Evolutionary conservation across 2,329 filamentous ascomycete species (phyloP), one percentile per base, ranked within the genome.

Genomic region (Metarhizium robertsii): DNA sequence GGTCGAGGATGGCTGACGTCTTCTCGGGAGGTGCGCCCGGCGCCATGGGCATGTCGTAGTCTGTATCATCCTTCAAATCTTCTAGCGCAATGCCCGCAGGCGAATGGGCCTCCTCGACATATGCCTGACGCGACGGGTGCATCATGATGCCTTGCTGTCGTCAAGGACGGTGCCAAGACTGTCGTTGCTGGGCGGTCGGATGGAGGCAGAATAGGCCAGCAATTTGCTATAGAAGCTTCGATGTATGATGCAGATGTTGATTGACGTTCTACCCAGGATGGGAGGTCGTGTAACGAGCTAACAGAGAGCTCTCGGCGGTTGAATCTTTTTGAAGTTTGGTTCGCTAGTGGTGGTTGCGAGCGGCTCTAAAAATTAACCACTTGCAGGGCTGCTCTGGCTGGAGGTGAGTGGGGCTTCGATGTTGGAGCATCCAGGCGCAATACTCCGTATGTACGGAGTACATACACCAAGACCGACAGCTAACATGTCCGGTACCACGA

Each of bases 41-140:
- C 3, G 77, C 73, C 36, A 83, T 76, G 29, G 86, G 86, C 53
- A 96, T 80, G 47, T 88, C 84, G 79, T 97, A 94, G 73, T 97
- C 87, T 66, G 85, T 88, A 66, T 97, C 92, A 60, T 79, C 73
- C 45, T 76, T 79, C 43, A 83, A 67, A 58, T 79, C 76, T 57
- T 79, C 73, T 43, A 81, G 62, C 57, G 76, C 73, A 52, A 79
- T 71, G 45, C 75, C 75, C 53, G 61, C 62, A 61, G 86, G 80
- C 53, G 79, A 72, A 67, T 83, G 78, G 47, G 76, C 85, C 67
- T 96, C 92, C 78, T 97, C 92, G 61, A 97, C 91, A 72, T 95
- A 96, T 46, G 92, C 92, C 73, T 92, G 87, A 61, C 94, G 84
- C 69, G 92, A 85, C 57, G 92, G 92, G 76, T 96, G 92, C 76